Evolutionary conservation across 2,329 filamentous ascomycete genomes (phyloP).

Genomic region (Tolypocladium pustulatum): DNA sequence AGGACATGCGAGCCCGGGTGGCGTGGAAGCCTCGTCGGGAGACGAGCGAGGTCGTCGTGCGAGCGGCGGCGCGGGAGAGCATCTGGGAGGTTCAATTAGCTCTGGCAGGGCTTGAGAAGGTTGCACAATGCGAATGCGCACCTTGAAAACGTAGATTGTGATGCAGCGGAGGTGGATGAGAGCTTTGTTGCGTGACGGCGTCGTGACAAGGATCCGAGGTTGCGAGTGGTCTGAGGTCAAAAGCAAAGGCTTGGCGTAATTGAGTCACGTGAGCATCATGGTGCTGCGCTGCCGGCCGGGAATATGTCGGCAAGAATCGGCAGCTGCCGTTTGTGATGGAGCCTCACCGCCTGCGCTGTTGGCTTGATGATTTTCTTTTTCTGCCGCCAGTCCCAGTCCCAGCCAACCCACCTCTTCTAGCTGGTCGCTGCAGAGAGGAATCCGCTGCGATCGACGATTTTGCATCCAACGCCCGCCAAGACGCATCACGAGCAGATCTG

Average conservation of each 20-base stretch:
- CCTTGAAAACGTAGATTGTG: constrained; percentile 5
- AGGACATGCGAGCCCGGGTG: constrained; percentile 73
- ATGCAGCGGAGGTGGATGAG: constrained; percentile 14
- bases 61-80: constrained; percentile 62
- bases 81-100: constrained; percentile 53
- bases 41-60: constrained; percentile 57
- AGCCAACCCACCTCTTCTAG: constrained; percentile 12
- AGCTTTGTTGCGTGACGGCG: constrained; percentile 14
- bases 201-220: constrained; percentile 17
- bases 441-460: constrained; percentile 3
- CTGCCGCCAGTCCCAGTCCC: constrained; percentile 9
- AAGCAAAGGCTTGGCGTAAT: constrained; percentile 14
- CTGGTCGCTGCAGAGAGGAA: neutral
- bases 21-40: constrained; percentile 91
- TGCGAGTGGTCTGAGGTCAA: constrained; percentile 21
- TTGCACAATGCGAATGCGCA: constrained; percentile 7
- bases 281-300: neutral
- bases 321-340: neutral
- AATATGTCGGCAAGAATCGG: neutral
- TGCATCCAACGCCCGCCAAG: constrained; percentile 9
- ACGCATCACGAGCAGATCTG: neutral
- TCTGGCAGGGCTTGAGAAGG: neutral
- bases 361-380: constrained; percentile 12
- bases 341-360: constrained; percentile 14
- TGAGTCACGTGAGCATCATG: constrained; percentile 7